phyloP scores from a whole-genome alignment of 2,329 filamentous ascomycete species.

The Aspergillus japonicus region DNA sequence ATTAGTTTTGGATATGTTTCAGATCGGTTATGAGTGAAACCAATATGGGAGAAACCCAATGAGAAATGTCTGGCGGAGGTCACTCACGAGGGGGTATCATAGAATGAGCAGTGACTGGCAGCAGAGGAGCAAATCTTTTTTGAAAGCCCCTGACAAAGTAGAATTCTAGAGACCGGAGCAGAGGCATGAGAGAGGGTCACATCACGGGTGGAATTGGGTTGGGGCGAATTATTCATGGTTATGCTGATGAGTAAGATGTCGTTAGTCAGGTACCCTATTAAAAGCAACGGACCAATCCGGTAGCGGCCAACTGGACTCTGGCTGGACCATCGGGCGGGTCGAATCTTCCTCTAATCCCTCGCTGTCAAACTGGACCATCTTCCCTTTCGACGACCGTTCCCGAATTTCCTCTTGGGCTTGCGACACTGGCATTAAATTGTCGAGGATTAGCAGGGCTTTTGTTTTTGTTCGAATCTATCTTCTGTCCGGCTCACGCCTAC shows the following conservation, averaged over 20 bases:
- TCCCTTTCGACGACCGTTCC: constrained; percentile 1
- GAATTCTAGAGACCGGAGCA: too few species aligned
- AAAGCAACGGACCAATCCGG: constrained; percentile 14
- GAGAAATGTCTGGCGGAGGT: background rate
- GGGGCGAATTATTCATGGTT: background rate
- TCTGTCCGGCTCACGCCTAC: constrained; percentile 1
- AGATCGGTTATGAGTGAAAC: background rate
- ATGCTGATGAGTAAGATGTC: background rate
- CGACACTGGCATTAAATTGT: background rate
- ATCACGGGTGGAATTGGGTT: too few species aligned
- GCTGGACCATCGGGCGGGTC: constrained; percentile 7
- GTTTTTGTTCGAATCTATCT: background rate
- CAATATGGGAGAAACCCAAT: background rate
- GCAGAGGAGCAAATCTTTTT: background rate
- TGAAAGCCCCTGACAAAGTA: too few species aligned
- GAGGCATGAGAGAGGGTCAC: too few species aligned
- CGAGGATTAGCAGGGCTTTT: background rate
- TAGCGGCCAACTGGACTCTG: constrained; percentile 9
- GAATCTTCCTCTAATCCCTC: constrained; percentile 3
- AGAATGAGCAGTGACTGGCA: background rate
- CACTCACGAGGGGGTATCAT: background rate
- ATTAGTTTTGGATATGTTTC: background rate
- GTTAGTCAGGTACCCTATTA: constrained; percentile 9
- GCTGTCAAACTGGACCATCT: constrained; percentile 4
- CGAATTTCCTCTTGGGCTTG: background rate